Evolutionary conservation across 2,329 filamentous ascomycete genomes (phyloP).

Genomic region (Ilyonectria mors-panacis): DNA sequence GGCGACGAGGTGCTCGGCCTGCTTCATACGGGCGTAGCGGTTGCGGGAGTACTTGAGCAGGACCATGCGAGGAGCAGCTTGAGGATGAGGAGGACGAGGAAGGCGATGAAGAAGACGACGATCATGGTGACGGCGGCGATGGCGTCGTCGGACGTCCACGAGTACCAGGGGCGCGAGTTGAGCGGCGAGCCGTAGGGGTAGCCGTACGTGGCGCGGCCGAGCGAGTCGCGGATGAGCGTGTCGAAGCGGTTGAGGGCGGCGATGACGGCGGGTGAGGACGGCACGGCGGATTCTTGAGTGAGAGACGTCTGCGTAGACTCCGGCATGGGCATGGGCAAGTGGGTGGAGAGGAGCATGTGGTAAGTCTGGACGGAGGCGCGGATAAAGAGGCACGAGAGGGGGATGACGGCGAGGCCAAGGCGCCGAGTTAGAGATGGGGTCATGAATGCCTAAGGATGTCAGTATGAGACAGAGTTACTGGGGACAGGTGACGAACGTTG

Average conservation of each 20-base stretch:
- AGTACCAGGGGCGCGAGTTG: conserved; percentile 62
- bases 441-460: conserved; percentile 78
- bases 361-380: conserved; percentile 96
- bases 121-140: conserved; percentile 87
- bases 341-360: conserved; percentile 95
- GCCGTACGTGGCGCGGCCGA: conserved; percentile 81
- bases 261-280: conserved; percentile 80
- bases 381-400: conserved; percentile 94
- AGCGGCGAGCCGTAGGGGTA: conserved; percentile 61
- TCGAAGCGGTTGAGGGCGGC: conserved; percentile 87
- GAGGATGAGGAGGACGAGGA: conserved; percentile 85
- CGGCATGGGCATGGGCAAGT: conserved; percentile 81
- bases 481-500: conserved; percentile 70
- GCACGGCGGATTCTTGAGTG: conserved; percentile 72
- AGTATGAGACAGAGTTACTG: conserved; percentile 3
- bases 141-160: conserved; percentile 78
- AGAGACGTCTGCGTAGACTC: conserved; percentile 77
- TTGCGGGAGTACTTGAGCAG: conserved; percentile 84
- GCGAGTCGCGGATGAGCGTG: conserved; percentile 79
- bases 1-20: conserved; percentile 70
- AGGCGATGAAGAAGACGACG: conserved; percentile 86
- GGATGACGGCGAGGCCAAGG: conserved; percentile 91
- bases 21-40: conserved; percentile 86
- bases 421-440: conserved; percentile 92
- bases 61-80: conserved; percentile 90